Base-by-base conservation (phyloP, 768 basidiomycete genomes). In the Neoboletus magnificus region DNA sequence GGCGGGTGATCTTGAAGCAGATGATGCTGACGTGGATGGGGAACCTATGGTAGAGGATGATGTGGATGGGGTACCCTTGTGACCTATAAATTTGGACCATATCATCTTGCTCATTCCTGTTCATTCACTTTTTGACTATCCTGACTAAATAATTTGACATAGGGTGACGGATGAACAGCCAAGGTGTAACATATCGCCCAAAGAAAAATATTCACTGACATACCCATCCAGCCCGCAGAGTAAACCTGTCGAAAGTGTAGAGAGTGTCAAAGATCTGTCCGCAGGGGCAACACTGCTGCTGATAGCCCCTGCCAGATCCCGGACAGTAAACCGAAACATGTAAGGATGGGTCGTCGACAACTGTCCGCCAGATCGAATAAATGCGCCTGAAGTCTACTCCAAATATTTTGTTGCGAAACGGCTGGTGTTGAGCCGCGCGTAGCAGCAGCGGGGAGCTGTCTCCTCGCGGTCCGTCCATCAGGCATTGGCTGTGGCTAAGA, bases 51-150 rank as follows among this genome's bases (percentile, higher is more conserved):
- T 22, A 5, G 65, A 66, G 22, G 73, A 71, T 41, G 76, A 75
- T 52, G 44, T 75, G 16, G 75, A 76, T 49, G 77, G 78, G 1
- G 70, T 62, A 16, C 71, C 76, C 1, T 63, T 79, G 56, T 76
- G 67, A 65, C 18, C 5, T 33, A 10, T 18, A 25, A 39, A 40
- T 15, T 46, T 39, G 6, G 16, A 3, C 22, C 3, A 37, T 20
- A 43, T 40, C 33, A 20, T 35, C 23, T 45, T 36, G 45, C 33
- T 47, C 27, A 2, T 8, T 29, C 18, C 33, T 52, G 29, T 37
- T 30, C 22, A 22, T 45, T 30, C 27, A 25, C 2, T 45, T 22
- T 22, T 27, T 37, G 43, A 27, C 18, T 45, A 56, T 50, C 15
- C 12, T 37, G 50, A 53, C 37, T 16, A 54, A 50, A 35, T 13